Evolutionary conservation across 2,329 filamentous ascomycete genomes (phyloP), one percentile per base, ranked within the genome.

Genomic region (Colletotrichum magnum): DNA sequence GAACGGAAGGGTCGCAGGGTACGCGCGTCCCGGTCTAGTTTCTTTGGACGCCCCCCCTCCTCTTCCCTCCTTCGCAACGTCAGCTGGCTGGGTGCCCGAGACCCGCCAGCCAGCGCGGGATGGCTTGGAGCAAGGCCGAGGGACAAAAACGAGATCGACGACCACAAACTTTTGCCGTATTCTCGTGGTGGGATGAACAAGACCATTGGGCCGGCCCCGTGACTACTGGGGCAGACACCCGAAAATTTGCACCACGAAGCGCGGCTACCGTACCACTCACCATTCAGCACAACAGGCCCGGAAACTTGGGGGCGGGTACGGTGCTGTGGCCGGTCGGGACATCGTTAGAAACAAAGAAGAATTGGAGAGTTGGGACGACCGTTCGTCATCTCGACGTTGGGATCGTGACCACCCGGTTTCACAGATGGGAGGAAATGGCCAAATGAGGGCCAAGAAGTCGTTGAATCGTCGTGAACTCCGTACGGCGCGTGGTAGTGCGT

Each of bases 1-100:
- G 53, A 53, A 58, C 45, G 57, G 47, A 59, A 51, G 18, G 56
- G 62, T 41, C 32, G 63, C 54, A 70, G 58, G 58, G 68, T 68
- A 70, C 68, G 68, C 68, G 68, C 68, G 68, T 68, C 68, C 57
- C 57, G 62, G 51, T 48, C 36, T 47, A 47, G 56, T 24, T 69
- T 66, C 43, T 51, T 48, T 54, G 28, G 43, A 50, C 10, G 32
- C 39, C 53, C n/a, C 32, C 32, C 59, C 53, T 21, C 52, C 52
- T 41, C 60, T 53, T 59, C 53, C 28, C 52, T 58, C 48, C 60
- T 53, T 58, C 45, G 43, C 45, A 59, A 56, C 62, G 56, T 45
- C 52, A 43, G 60, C 26, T n/a, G 54, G 6, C 66, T 50, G 56
- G 66, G 62, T 69, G 21, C 21, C 21, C 21, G 54, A 69, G 66